Evolutionary conservation across 2,329 filamentous ascomycete species (phyloP), one percentile per base, ranked within the genome.

Genomic region (Lithohypha guttulata): DNA sequence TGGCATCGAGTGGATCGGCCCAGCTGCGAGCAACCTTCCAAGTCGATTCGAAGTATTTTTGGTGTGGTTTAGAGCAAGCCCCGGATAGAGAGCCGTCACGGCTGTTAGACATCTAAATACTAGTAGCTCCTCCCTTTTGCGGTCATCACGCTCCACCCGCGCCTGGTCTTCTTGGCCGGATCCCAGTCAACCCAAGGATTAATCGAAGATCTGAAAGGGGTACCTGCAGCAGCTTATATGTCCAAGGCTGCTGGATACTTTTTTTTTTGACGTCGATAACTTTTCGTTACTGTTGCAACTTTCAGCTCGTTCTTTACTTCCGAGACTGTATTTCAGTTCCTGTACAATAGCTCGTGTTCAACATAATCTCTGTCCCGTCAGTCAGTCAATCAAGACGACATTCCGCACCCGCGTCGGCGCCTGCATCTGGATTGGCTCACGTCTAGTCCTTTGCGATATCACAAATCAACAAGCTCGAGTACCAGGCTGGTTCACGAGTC

Each of bases 181-280:
- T 40, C 18, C 19, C 21, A 32, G 21, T 28, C 26, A 25, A 18
- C 27, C 10, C 37, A 19, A 13, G 29, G 19, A 6, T 18, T 21
- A 18, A 27, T 40, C 20, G 13, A 17, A 15, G 29, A 33, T 32
- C 26, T 31, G 8, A 34, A 40, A 40, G 37, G 37, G 37, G 37
- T 31, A 34, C n/a, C 30, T 40, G 37, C 37, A 40, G 37, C 30
- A 27, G 22, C 21, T 33, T 40, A 40, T 30, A 40, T 13, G 18
- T 23, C 14, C 17, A 33, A 25, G 14, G 18, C 17, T 33, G 29
- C 29, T 33, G 21, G 20, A 30, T 21, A 18, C 13, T 33, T 17
- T 20, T 32, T 13, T 40, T 33, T 28, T 23, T 31, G 29, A 33
- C 37, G 11, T 29, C 17, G 37, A 34, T 21, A 18, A 21, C n/a